These are phyloP conservation scores for Phytophthora syringae DNA, from an alignment of 352 stramenopile genomes.

Conservation along the genomic window DNA sequence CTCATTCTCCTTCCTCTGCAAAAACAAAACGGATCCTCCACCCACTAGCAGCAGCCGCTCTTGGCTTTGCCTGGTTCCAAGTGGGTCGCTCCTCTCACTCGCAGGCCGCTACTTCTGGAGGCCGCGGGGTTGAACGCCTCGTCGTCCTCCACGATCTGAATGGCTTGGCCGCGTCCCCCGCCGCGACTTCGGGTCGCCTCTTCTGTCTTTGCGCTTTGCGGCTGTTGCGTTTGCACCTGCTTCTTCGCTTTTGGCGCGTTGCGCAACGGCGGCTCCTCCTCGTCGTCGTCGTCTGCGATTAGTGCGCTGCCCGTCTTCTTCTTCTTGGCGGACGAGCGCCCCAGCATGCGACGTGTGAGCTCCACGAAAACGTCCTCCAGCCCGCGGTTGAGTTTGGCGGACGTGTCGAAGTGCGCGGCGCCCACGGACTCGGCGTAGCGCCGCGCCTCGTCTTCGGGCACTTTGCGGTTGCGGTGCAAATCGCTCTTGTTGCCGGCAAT, in stretches of 20 bases:
- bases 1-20: constrained; percentile 23
- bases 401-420: constrained; percentile 91
- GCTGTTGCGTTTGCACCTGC: constrained; percentile 11
- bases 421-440: constrained; percentile 89
- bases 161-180: constrained; percentile 56
- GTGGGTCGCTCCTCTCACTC: constrained; percentile 56
- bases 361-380: constrained; percentile 93
- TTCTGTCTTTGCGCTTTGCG: constrained; percentile 30
- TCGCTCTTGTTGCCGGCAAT: constrained; percentile 95
- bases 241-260: constrained; percentile 36
- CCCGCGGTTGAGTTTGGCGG: constrained; percentile 92
- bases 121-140: constrained; percentile 37
- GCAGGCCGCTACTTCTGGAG: constrained; percentile 46
- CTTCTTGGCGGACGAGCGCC: constrained; percentile 57
- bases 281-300: constrained; percentile 79
- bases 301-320: constrained; percentile 83
- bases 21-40: constrained; percentile 20
- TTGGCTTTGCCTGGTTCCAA: constrained; percentile 63
- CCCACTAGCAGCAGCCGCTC: constrained; percentile 65
- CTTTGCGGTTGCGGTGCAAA: constrained; percentile 89
- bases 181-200: constrained; percentile 40
- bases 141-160: constrained; percentile 72
- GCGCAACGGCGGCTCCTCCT: constrained; percentile 33
- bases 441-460: constrained; percentile 84
- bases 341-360: constrained; percentile 86